Conservation (phyloP, 495 filamentous ascomycete genomes). For the Thermothielavioides terrestris region DNA sequence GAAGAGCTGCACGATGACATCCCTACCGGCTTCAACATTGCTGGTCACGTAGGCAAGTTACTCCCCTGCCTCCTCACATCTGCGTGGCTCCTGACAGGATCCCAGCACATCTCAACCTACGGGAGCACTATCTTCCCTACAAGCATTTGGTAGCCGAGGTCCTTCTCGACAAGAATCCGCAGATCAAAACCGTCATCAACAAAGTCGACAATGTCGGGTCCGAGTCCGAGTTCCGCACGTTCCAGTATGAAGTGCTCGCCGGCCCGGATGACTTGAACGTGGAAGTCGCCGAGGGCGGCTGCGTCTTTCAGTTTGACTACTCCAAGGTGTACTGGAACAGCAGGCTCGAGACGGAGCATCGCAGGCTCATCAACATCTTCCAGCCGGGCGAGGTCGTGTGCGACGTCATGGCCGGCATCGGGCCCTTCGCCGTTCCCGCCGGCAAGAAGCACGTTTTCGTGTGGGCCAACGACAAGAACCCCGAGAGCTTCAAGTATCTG, state of each 20-base stretch:
- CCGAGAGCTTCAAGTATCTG: constrained; percentile 69
- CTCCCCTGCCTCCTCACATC: neutral
- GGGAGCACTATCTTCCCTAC: constrained; percentile 68
- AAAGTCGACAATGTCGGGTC: constrained; percentile 83
- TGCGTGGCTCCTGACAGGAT: constrained; percentile 14
- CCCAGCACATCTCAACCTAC: constrained; percentile 79
- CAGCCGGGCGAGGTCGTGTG: constrained; percentile 76
- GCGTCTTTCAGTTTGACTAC: constrained; percentile 63
- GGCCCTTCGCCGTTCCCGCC: constrained; percentile 88
- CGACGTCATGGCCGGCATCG: constrained; percentile 97
- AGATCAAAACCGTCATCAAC: constrained; percentile 84
- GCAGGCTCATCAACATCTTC: constrained; percentile 69
- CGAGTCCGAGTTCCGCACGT: constrained; percentile 81
- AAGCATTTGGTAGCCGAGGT: constrained; percentile 76
- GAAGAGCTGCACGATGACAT: constrained; percentile 55
- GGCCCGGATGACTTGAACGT: constrained; percentile 76
- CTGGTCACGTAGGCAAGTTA: constrained; percentile 75
- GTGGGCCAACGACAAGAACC: constrained; percentile 96
- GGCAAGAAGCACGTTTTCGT: constrained; percentile 87
- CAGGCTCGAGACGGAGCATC: constrained; percentile 79
- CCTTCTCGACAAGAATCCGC: constrained; percentile 74
- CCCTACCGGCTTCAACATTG: constrained; percentile 76
- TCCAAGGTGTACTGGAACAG: constrained; percentile 97
- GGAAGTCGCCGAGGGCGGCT: constrained; percentile 54
- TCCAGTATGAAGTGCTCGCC: constrained; percentile 83